Percentiles rank a stretch among this genome's conserved stretches.
These are phyloP conservation scores for Eurotiales sp. DNA, from an alignment of 2,329 filamentous ascomycete genomes.

Conservation along the genomic window DNA sequence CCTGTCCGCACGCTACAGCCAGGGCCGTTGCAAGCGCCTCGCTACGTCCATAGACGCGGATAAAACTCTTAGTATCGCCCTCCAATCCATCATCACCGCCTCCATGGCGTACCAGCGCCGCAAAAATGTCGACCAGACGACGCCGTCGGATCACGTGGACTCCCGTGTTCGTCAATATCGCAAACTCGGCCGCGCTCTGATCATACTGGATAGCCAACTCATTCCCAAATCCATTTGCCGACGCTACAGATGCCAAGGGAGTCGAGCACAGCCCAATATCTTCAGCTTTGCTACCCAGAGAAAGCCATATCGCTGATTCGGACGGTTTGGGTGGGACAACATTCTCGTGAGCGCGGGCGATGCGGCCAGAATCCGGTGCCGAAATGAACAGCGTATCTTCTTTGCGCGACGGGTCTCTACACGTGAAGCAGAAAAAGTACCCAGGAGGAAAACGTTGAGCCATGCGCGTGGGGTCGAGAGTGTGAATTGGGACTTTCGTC, in stretches of 20 bases:
- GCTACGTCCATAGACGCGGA: slow-evolving; percentile 77
- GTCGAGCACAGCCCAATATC: slow-evolving; percentile 73
- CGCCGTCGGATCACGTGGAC: slow-evolving; percentile 81
- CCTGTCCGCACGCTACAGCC: slow-evolving; percentile 92
- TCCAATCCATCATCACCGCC: slow-evolving; percentile 72
- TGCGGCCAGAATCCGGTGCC: slow-evolving; percentile 81
- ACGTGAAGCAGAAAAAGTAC: slow-evolving; percentile 83
- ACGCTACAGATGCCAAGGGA: slow-evolving; percentile 64
- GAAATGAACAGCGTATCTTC: slow-evolving; percentile 75
- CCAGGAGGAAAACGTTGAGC: slow-evolving; percentile 70
- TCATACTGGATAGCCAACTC: slow-evolving; percentile 97
- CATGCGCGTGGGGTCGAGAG: slow-evolving; percentile 38
- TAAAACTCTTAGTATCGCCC: slow-evolving; percentile 76
- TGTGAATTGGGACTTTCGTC: slow-evolving; percentile 48
- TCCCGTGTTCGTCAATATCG: slow-evolving; percentile 85
- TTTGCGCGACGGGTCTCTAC: slow-evolving; percentile 56
- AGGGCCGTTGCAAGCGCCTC: slow-evolving; percentile 88
- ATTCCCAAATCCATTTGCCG: slow-evolving; percentile 82
- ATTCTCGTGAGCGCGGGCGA: slow-evolving; percentile 56
- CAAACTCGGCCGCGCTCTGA: slow-evolving; percentile 73
- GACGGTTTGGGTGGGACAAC: slow-evolving; percentile 59
- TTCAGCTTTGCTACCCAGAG: slow-evolving; percentile 69
- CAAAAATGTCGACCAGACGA: slow-evolving; percentile 87
- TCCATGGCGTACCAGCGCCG: slow-evolving; percentile 69
- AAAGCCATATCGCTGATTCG: slow-evolving; percentile 77